Evolutionary conservation across 768 basidiomycete species (phyloP), one percentile per base, ranked within the genome.

Genomic region (Calocera cornea): DNA sequence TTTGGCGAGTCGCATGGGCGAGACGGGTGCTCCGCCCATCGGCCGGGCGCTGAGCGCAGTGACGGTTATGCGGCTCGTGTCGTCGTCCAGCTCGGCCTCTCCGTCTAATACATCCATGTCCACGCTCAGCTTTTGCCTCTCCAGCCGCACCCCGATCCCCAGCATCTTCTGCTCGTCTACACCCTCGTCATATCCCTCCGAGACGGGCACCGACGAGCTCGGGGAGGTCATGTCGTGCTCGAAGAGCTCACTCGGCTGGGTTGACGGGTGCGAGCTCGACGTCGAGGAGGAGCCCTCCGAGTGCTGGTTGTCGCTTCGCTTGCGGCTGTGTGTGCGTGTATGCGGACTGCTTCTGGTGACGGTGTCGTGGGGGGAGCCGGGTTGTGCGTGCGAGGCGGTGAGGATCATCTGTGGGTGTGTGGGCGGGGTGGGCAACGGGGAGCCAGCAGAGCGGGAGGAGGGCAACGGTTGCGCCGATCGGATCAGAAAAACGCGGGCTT

Each of bases 1-100:
- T 71, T 87, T 89, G 38, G 89, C 91, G 11, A 92, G 84, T 14
- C 88, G 82, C 71, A 88, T 83, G 2, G 91, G 90, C 1, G 89
- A 76, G 8, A 92, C 78, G 2, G 90, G 91, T 60, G 54, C 54
- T 29, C 54, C 54, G 31, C 27, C 27, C 54, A 60, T 60, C 2
- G 54, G 54, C 10, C 54, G 24, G 5, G 14, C 27, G 14, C 14
- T 29, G 54, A 33, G 24, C 19, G 54, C 14, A 16, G 31, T 27
- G 24, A 60, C 27, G 5, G 54, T 60, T 8, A 60, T 27, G 8
- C 54, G 54, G 19, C 31, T 60, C 31, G 54, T 60, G 27, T 60
- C 54, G 31, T 60, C 54, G 54, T 60, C 54, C 27, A 60, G 31
- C 27, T 60, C 54, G 31, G 14, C 54, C 31, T 60, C 54, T 10